These are phyloP conservation scores for Sphagnurus paluster DNA, from an alignment of 1,284 basidiomycete species.

Conservation along the genomic window DNA sequence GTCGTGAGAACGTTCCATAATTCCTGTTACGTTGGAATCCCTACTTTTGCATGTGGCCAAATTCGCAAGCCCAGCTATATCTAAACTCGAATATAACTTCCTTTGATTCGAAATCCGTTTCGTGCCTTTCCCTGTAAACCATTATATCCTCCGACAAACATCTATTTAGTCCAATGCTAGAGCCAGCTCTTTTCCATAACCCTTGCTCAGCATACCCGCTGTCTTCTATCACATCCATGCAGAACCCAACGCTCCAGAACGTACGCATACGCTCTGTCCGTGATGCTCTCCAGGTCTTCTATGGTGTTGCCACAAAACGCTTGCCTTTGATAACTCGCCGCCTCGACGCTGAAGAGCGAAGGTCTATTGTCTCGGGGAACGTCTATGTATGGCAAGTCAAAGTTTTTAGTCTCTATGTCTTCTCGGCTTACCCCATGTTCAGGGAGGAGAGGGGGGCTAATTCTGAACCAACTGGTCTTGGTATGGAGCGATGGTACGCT, in stretches of 20 bases:
- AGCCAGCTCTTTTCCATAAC: slow-evolving; percentile 17
- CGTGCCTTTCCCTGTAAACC: slow-evolving; percentile 34
- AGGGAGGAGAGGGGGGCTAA: slow-evolving; percentile 78
- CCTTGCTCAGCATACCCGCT: slow-evolving; percentile 19
- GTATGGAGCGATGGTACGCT: slow-evolving; percentile 77
- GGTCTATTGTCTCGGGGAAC: slow-evolving; percentile 66
- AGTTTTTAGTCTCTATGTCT: not conserved
- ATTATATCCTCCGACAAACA: slow-evolving; percentile 17
- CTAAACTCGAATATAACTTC: slow-evolving; percentile 42
- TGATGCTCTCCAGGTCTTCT: slow-evolving; percentile 77
- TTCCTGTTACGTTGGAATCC: slow-evolving; percentile 41
- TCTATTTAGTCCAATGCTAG: slow-evolving; percentile 23
- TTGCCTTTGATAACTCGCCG: slow-evolving; percentile 76
- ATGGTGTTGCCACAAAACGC: slow-evolving; percentile 65
- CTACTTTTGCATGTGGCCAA: slow-evolving; percentile 40
- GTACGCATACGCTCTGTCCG: slow-evolving; percentile 74
- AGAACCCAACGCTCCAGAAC: slow-evolving; percentile 71
- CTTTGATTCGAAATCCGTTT: slow-evolving; percentile 37
- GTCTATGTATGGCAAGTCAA: slow-evolving; percentile 68
- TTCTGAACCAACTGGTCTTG: slow-evolving; percentile 73
- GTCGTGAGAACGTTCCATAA: slow-evolving; percentile 26
- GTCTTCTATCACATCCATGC: slow-evolving; percentile 40
- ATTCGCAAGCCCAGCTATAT: slow-evolving; percentile 30
- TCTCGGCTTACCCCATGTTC: slow-evolving; percentile 1
- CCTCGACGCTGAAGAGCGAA: slow-evolving; percentile 74